phyloP scores from a whole-genome alignment of 768 basidiomycete species.

The Podaxis carcinomalis region DNA sequence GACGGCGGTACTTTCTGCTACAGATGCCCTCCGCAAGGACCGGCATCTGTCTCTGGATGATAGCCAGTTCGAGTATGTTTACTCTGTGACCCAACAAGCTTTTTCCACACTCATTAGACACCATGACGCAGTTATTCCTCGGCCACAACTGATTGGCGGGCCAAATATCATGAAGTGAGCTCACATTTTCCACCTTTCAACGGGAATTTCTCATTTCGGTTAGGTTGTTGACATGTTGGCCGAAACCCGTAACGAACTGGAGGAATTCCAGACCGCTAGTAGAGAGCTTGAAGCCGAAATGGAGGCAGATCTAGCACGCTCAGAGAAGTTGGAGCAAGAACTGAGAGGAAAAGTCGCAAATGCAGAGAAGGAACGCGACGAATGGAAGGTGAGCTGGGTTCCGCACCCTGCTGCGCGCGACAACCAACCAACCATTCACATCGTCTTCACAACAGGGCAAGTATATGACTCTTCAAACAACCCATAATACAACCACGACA shows the following conservation, averaged over 20 bases:
- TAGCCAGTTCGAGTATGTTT: constrained; percentile 51
- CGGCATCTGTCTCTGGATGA: constrained; percentile 65
- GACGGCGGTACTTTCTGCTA: constrained; percentile 63
- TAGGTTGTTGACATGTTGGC: constrained; percentile 77
- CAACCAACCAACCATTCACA: constrained; percentile 11
- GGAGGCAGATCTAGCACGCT: constrained; percentile 84
- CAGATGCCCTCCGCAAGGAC: constrained; percentile 56
- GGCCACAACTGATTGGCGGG: constrained; percentile 64
- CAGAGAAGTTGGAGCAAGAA: constrained; percentile 82
- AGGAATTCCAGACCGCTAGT: constrained; percentile 82
- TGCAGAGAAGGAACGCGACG: constrained; percentile 75
- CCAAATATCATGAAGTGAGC: constrained; percentile 69
- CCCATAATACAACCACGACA: constrained; percentile 84
- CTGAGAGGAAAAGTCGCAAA: constrained; percentile 66
- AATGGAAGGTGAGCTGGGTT: constrained; percentile 77
- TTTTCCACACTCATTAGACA: constrained; percentile 12
- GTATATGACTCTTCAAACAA: constrained; percentile 85
- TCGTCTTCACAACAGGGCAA: constrained; percentile 46
- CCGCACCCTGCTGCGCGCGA: not conserved
- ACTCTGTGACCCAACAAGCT: constrained; percentile 15
- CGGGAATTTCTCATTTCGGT: not conserved
- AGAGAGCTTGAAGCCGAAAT: constrained; percentile 93
- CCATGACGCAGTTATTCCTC: constrained; percentile 44
- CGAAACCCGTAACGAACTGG: constrained; percentile 81
- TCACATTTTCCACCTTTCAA: not conserved